These are phyloP conservation scores for Datura wrightii DNA, from an alignment of 257 asterid species.

Conservation along the genomic window DNA sequence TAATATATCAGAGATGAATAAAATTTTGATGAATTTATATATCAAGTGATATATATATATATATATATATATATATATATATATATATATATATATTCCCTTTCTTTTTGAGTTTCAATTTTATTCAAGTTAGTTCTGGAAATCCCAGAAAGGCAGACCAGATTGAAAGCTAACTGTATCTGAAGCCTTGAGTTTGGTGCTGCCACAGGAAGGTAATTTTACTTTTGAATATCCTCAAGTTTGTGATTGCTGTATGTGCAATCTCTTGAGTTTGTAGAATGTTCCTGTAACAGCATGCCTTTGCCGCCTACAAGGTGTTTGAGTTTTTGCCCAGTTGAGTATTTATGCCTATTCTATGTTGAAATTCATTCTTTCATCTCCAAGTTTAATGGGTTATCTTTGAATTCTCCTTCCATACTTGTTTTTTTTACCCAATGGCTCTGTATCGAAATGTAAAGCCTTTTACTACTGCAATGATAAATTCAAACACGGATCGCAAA, in stretches of 20 bases:
- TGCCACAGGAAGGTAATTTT: conserved; percentile 7
- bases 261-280: background rate
- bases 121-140: background rate
- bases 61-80: background rate
- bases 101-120: background rate
- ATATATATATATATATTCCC: background rate
- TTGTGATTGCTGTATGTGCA: background rate
- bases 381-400: background rate
- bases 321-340: background rate
- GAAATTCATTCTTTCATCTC: background rate
- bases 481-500: background rate
- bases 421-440: too few relatives aligned
- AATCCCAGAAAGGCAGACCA: background rate
- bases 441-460: background rate
- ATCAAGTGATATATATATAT: background rate
- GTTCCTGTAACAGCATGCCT: background rate
- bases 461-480: background rate
- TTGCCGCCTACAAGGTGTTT: background rate
- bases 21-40: too few relatives aligned
- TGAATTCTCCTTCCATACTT: background rate
- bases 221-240: background rate
- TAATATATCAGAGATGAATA: too few relatives aligned
- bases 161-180: background rate
- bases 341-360: background rate
- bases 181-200: background rate